A percentile compares a stretch with the other conserved stretches of the same genome.
These are phyloP conservation scores for Kazachstania psychrophila DNA, from an alignment of 805 yeast species.

Conservation along the genomic window DNA sequence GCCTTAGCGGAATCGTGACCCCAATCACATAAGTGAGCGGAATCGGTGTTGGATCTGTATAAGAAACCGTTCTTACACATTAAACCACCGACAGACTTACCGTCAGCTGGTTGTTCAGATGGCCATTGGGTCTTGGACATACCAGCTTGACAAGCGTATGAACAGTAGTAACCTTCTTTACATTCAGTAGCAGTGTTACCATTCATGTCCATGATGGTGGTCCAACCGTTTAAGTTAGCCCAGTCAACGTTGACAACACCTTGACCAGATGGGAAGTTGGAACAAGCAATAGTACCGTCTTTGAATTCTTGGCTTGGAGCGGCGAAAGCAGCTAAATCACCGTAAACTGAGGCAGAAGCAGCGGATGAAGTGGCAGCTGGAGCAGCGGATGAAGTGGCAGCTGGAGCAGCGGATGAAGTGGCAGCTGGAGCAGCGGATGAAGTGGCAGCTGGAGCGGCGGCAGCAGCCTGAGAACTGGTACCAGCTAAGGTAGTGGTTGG, in stretches of 20 bases:
- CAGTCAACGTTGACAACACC: constrained; percentile 60
- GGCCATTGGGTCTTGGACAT: constrained; percentile 99
- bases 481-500: constrained; percentile 14
- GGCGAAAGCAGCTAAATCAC: constrained; percentile 51
- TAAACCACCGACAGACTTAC: constrained; percentile 93
- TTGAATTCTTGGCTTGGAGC: constrained; percentile 51
- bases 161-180: constrained; percentile 87
- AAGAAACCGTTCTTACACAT: constrained; percentile 76
- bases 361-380: constrained; percentile 14
- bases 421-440: constrained; percentile 8
- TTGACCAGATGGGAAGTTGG: constrained; percentile 61
- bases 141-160: constrained; percentile 97
- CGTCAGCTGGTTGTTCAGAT: constrained; percentile 72
- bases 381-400: constrained; percentile 24
- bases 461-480: constrained; percentile 17
- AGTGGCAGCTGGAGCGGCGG: constrained; percentile 11
- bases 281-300: constrained; percentile 65
- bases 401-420: constrained; percentile 15
- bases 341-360: constrained; percentile 33
- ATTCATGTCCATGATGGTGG: constrained; percentile 40
- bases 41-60: constrained; percentile 66
- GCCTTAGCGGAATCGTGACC: constrained; percentile 67
- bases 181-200: constrained; percentile 57
- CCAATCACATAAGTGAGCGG: constrained; percentile 79
- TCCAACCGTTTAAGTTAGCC: constrained; percentile 45